phyloP scores from a whole-genome alignment of 2,329 filamentous ascomycete species.

The Ceratocystis huliohia region DNA sequence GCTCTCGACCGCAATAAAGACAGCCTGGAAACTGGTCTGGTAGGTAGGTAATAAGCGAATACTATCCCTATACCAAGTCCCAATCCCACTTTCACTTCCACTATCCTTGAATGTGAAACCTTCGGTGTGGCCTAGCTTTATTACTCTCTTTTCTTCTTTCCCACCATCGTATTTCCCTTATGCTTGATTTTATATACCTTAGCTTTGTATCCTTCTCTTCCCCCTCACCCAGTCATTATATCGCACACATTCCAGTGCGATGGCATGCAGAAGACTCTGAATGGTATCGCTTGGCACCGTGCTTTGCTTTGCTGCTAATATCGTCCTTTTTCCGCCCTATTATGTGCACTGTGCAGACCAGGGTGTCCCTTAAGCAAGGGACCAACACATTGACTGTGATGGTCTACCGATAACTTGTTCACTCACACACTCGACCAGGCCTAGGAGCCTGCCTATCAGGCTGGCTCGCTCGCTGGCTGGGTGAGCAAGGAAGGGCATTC shows the following conservation, averaged over 20 bases:
- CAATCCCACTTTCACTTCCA: neutral
- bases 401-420: conserved; percentile 16
- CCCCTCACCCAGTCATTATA: conserved; percentile 3
- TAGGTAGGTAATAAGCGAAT: conserved; percentile 8
- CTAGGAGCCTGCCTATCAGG: conserved; percentile 4
- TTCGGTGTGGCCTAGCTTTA: conserved; percentile 3
- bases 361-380: conserved; percentile 19
- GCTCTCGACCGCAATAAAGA: conserved; percentile 8
- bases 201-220: neutral
- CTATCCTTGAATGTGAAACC: conserved; percentile 3
- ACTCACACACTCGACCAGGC: conserved; percentile 5
- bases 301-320: conserved; percentile 11
- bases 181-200: conserved; percentile 2
- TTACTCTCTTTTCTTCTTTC: conserved; percentile 8
- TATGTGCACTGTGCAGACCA: conserved; percentile 13
- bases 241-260: conserved; percentile 2
- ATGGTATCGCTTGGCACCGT: conserved; percentile 9
- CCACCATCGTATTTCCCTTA: neutral
- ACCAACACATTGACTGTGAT: conserved; percentile 13
- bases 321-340: conserved; percentile 9
- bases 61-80: neutral
- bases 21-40: conserved; percentile 7
- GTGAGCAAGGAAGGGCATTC: conserved; percentile 13
- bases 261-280: conserved; percentile 5
- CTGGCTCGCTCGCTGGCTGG: conserved; percentile 14